These are phyloP conservation scores for Crithidia fasciculata DNA, from an alignment of 208 protist species.

Conservation along the genomic window DNA sequence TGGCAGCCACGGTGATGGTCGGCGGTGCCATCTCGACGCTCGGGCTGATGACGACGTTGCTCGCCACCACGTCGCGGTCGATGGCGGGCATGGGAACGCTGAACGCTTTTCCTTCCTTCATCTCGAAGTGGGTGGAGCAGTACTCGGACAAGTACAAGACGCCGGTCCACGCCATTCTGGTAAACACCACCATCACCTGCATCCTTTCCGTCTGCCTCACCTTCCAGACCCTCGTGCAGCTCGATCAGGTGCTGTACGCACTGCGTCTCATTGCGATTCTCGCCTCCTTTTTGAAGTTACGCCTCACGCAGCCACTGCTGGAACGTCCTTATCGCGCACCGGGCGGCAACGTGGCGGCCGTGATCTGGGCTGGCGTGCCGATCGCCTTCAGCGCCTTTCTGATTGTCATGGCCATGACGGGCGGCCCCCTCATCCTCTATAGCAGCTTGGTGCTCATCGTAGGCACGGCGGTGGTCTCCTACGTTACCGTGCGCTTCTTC, in stretches of 20 bases:
- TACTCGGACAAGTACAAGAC: constrained; percentile 66
- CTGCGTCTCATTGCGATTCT: constrained; percentile 83
- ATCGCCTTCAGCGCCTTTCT: constrained; percentile 76
- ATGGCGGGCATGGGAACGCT: constrained; percentile 88
- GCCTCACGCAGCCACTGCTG: constrained; percentile 68
- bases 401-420: constrained; percentile 71
- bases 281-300: constrained; percentile 72
- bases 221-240: constrained; percentile 81
- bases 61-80: constrained; percentile 86
- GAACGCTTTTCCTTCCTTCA: constrained; percentile 74
- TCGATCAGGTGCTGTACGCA: constrained; percentile 89
- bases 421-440: constrained; percentile 53
- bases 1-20: constrained; percentile 78
- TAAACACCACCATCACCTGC: constrained; percentile 78
- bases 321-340: constrained; percentile 80
- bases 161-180: constrained; percentile 80
- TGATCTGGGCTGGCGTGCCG: constrained; percentile 68
- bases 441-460: constrained; percentile 57
- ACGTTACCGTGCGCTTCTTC: constrained; percentile 67
- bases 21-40: constrained; percentile 84
- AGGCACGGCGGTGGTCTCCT: constrained; percentile 70
- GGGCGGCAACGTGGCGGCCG: constrained; percentile 57
- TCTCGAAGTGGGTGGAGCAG: constrained; percentile 70
- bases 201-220: constrained; percentile 73
- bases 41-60: constrained; percentile 84